Evolutionary conservation across 2,329 filamentous ascomycete species (phyloP).

Genomic region (Ophiostoma fasciatum): DNA sequence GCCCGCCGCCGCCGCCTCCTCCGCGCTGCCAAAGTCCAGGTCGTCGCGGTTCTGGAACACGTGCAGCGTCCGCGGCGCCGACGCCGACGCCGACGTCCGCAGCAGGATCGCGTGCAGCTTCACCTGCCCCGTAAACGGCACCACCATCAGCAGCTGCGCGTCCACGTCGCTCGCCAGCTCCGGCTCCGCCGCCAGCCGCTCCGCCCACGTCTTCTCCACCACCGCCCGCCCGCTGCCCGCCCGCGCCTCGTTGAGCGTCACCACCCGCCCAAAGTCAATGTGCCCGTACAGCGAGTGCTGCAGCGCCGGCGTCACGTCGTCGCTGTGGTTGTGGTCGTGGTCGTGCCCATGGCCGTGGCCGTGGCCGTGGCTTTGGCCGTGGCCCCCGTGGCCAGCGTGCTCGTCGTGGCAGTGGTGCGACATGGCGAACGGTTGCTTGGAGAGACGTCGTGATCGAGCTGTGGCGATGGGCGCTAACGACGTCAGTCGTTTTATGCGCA

Average conservation of each 20-base stretch:
- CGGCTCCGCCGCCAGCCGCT: constrained; percentile 55
- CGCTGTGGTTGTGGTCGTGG: constrained; percentile 66
- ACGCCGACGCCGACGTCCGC: constrained; percentile 55
- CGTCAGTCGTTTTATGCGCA: no score
- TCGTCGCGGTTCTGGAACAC: constrained; percentile 78
- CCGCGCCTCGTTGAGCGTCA: constrained; percentile 67
- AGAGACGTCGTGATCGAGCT: no score
- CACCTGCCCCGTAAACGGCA: constrained; percentile 92
- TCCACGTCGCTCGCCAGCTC: constrained; percentile 78
- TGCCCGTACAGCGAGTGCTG: constrained; percentile 85
- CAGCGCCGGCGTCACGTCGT: constrained; percentile 83
- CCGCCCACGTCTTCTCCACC: constrained; percentile 81
- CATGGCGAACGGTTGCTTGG: no score
- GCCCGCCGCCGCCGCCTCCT: constrained; percentile 45
- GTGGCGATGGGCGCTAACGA: no score
- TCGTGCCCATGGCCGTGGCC: constrained; percentile 34
- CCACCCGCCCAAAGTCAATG: constrained; percentile 76
- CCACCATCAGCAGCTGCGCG: constrained; percentile 82
- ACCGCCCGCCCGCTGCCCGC: constrained; percentile 56
- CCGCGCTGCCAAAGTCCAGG: constrained; percentile 68
- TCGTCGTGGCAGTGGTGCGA: constrained; percentile 20
- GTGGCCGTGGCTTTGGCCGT: constrained; percentile 7
- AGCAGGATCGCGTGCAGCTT: constrained; percentile 83
- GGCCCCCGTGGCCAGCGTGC: constrained; percentile 12
- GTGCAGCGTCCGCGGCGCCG: constrained; percentile 69